These are phyloP conservation scores for Chrysosporium keratinophilum DNA, from an alignment of 2,329 filamentous ascomycete genomes.

Conservation along the genomic window DNA sequence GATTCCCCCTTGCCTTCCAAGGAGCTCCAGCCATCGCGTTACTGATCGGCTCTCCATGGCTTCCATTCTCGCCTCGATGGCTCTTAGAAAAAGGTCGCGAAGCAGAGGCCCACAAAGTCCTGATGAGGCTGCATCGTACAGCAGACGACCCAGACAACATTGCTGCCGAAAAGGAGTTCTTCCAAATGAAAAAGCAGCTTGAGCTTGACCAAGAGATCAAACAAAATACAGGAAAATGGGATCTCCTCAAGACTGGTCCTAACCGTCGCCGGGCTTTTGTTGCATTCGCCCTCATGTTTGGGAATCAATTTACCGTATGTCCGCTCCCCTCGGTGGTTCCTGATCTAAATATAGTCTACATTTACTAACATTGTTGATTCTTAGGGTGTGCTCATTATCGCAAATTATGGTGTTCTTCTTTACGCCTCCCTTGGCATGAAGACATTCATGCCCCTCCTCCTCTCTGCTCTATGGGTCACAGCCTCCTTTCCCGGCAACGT, in stretches of 20 bases:
- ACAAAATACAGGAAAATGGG: slow-evolving; percentile 27
- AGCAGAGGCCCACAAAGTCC: slow-evolving; percentile 33
- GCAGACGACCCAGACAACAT: slow-evolving; percentile 31
- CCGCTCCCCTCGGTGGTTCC: neutral
- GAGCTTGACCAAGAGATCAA: slow-evolving; percentile 31
- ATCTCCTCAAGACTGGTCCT: slow-evolving; percentile 34
- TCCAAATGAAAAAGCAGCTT: slow-evolving; percentile 37
- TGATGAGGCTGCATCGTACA: slow-evolving; percentile 37
- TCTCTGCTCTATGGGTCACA: slow-evolving; percentile 33
- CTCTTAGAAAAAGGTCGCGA: slow-evolving; percentile 34
- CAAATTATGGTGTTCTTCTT: slow-evolving; percentile 34
- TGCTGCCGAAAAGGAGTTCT: slow-evolving; percentile 33
- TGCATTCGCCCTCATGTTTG: slow-evolving; percentile 34
- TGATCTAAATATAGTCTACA: neutral
- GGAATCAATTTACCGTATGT: slow-evolving; percentile 27
- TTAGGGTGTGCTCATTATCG: slow-evolving; percentile 22
- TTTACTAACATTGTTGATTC: neutral
- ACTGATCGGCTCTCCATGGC: slow-evolving; percentile 29
- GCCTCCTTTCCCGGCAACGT: slow-evolving; percentile 33
- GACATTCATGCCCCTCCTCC: slow-evolving; percentile 29
- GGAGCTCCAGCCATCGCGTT: slow-evolving; percentile 33
- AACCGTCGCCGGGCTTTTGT: slow-evolving; percentile 35
- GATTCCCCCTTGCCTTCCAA: slow-evolving; percentile 39
- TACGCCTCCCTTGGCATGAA: slow-evolving; percentile 27
- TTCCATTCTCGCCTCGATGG: slow-evolving; percentile 38